phyloP scores from a whole-genome alignment of 1,284 basidiomycete genomes.

The Malassezia arunalokei region DNA sequence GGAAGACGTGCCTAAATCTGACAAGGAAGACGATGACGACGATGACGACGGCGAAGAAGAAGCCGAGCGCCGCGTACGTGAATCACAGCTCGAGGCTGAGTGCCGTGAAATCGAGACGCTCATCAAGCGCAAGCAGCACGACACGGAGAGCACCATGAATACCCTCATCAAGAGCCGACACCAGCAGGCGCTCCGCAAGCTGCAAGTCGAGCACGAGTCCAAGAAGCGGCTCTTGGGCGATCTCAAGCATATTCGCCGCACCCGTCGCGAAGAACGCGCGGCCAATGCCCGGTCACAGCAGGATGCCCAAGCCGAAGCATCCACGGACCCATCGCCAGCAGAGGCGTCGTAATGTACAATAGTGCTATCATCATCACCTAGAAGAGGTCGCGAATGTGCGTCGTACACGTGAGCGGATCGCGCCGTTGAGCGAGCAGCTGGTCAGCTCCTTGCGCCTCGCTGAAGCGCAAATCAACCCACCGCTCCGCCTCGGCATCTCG shows the following conservation, averaged over 20 bases:
- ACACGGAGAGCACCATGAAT: conserved; percentile 39
- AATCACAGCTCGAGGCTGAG: conserved; percentile 42
- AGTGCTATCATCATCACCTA: background rate
- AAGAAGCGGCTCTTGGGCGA: conserved; percentile 39
- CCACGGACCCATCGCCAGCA: background rate
- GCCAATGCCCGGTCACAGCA: conserved; percentile 12
- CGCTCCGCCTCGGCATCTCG: conserved; percentile 40
- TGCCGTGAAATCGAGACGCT: conserved; percentile 42
- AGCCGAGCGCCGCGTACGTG: conserved; percentile 31
- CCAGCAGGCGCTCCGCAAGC: conserved; percentile 34
- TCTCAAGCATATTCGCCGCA: conserved; percentile 32
- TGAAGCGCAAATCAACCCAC: conserved; percentile 38
- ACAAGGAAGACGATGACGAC: conserved; percentile 49
- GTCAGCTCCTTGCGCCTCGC: background rate
- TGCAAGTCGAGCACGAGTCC: conserved; percentile 35
- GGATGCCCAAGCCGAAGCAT: background rate
- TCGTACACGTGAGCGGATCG: conserved; percentile 4
- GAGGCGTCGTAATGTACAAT: background rate
- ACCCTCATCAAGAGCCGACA: conserved; percentile 43
- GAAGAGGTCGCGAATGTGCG: conserved; percentile 1
- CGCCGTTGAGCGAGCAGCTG: background rate
- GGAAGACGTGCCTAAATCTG: conserved; percentile 64
- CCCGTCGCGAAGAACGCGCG: conserved; percentile 31
- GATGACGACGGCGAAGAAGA: conserved; percentile 43
- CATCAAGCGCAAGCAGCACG: conserved; percentile 37